These are phyloP conservation scores for Cryptosporidium viatorum DNA, from an alignment of 169 alveolate genomes.

Conservation along the genomic window DNA sequence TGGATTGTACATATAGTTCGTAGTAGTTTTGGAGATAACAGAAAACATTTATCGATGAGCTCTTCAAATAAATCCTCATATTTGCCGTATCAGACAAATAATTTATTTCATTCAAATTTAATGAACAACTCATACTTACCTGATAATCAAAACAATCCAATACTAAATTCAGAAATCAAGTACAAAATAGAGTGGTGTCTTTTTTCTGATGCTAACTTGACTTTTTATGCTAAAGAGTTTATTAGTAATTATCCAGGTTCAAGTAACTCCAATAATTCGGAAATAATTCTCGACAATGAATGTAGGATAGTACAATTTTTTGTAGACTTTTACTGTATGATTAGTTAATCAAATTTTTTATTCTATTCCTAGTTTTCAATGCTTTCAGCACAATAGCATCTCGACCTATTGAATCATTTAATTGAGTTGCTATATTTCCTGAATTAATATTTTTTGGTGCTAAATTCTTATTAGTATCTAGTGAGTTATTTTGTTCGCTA, in stretches of 20 bases:
- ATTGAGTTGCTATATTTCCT: neutral
- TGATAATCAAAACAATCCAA: neutral
- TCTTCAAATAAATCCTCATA: slow-evolving; percentile 4
- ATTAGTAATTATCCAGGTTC: slow-evolving; percentile 25
- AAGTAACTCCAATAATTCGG: slow-evolving; percentile 21
- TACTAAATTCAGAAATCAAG: slow-evolving; percentile 8
- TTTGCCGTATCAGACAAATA: neutral
- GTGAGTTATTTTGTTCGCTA: neutral
- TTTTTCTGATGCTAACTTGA: neutral
- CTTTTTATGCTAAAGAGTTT: slow-evolving; percentile 11
- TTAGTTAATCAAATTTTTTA: slow-evolving; percentile 53
- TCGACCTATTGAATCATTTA: slow-evolving; percentile 60
- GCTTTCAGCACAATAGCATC: slow-evolving; percentile 70
- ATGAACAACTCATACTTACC: neutral
- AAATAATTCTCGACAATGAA: slow-evolving; percentile 44
- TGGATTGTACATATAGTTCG: slow-evolving; percentile 62
- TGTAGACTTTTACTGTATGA: slow-evolving; percentile 8
- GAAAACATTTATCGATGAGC: slow-evolving; percentile 14
- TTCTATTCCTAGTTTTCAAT: slow-evolving; percentile 52
- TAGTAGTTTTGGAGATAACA: slow-evolving; percentile 17
- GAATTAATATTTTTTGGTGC: neutral
- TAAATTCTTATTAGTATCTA: neutral
- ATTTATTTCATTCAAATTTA: neutral
- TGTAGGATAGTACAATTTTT: slow-evolving; percentile 20
- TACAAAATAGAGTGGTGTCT: slow-evolving; percentile 63